Conservation (phyloP, 208 protist species). For the Trypanosoma avium region DNA sequence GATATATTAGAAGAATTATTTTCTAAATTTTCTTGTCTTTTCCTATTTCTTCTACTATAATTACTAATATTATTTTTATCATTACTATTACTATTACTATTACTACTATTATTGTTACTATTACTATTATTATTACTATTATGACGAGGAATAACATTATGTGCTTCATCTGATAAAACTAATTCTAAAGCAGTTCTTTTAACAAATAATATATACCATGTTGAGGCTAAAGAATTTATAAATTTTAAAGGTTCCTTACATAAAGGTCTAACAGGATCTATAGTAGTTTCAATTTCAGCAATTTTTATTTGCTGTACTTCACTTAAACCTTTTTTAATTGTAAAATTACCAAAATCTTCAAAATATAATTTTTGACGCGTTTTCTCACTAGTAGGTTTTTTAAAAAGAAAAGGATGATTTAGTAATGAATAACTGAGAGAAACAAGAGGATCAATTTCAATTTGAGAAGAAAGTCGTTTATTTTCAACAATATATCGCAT, state of each 20-base stretch:
- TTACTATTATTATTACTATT: conserved; percentile 4
- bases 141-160: conserved; percentile 52
- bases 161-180: conserved; percentile 55
- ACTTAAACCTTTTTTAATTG: conserved; percentile 11
- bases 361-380: conserved; percentile 36
- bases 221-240: conserved; percentile 36
- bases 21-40: neutral
- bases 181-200: conserved; percentile 52
- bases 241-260: conserved; percentile 52
- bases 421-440: conserved; percentile 45
- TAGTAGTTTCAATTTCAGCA: conserved; percentile 32
- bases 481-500: conserved; percentile 39
- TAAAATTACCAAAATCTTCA: conserved; percentile 27
- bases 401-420: conserved; percentile 59
- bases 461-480: conserved; percentile 27
- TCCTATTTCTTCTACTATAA: neutral
- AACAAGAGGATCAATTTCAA: conserved; percentile 53
- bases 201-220: conserved; percentile 67
- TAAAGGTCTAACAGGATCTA: conserved; percentile 38
- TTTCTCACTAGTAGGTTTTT: conserved; percentile 34
- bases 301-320: conserved; percentile 34
- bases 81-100: neutral
- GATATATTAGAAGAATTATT: conserved; percentile 4
- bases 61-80: neutral
- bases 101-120: neutral